A percentile compares a stretch with the other conserved stretches of the same genome.
Conservation (phyloP, 257 asterid genomes). For the Jaltomata sinuosa region DNA sequence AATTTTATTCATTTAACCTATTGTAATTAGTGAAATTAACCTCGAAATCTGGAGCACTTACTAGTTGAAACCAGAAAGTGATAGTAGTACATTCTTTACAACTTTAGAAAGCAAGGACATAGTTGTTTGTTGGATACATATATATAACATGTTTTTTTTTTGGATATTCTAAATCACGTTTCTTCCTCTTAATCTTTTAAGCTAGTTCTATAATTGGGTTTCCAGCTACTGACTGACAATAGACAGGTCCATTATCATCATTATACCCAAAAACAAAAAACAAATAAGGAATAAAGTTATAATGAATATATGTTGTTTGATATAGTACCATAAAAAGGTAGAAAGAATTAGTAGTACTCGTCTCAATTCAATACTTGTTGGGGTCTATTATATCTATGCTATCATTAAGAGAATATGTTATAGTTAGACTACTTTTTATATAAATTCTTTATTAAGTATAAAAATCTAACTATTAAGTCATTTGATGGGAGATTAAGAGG, state of each 20-base stretch:
- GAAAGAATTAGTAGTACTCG: neutral
- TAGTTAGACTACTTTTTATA: neutral
- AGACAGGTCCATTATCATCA: neutral
- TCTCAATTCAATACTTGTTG: neutral
- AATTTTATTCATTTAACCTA: neutral
- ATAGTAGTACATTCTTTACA: neutral
- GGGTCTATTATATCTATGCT: neutral
- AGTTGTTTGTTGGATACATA: neutral
- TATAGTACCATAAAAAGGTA: neutral
- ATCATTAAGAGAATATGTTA: neutral
- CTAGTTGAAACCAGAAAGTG: neutral
- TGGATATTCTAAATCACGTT: neutral
- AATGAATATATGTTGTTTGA: neutral
- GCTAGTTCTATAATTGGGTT: neutral
- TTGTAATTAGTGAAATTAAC: neutral
- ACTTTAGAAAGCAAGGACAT: neutral
- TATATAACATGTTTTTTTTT: neutral
- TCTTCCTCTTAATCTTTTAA: neutral
- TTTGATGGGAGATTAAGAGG: neutral
- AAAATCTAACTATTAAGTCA: neutral
- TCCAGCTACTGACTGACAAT: neutral
- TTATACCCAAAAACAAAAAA: neutral
- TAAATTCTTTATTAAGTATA: neutral
- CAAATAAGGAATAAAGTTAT: neutral
- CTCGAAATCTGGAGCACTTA: neutral